These are phyloP conservation scores for Saccharomyces pastorianus DNA, from an alignment of 1,139 yeast genomes.

Conservation along the genomic window DNA sequence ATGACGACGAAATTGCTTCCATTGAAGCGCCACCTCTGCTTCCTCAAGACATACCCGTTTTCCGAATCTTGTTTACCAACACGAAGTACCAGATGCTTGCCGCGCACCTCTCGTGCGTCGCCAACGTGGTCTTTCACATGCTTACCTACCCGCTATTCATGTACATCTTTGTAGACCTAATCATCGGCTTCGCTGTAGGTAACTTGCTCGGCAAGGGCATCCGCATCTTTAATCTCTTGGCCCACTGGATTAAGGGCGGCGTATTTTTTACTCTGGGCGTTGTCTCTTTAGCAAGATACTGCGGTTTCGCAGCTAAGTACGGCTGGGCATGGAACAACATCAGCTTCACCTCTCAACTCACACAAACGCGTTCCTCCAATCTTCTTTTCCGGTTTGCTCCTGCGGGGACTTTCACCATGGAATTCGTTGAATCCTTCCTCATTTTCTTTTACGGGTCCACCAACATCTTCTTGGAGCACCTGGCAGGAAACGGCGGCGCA, in stretches of 20 bases:
- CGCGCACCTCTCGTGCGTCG: neutral
- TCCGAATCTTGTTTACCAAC: neutral
- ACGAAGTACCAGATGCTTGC: neutral
- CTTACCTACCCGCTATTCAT: conserved; percentile 62
- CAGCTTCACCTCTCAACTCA: conserved; percentile 33
- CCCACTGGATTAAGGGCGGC: conserved; percentile 94
- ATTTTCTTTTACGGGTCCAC: conserved; percentile 84
- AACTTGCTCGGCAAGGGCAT: conserved; percentile 58
- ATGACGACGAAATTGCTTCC: neutral
- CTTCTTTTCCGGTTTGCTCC: conserved; percentile 37
- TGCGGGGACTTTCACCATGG: conserved; percentile 65
- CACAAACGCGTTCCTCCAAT: conserved; percentile 21
- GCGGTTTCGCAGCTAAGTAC: conserved; percentile 64
- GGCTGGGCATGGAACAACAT: conserved; percentile 91
- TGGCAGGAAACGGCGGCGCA: conserved; percentile 62
- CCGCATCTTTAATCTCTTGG: conserved; percentile 70
- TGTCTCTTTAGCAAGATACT: conserved; percentile 70
- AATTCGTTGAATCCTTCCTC: conserved; percentile 67
- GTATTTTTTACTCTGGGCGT: conserved; percentile 74
- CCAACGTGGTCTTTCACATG: conserved; percentile 38
- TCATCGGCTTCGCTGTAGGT: conserved; percentile 73
- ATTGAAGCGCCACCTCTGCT: neutral
- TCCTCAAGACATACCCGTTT: neutral
- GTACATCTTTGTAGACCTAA: conserved; percentile 50
- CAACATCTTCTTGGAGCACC: conserved; percentile 82